Conservation (phyloP, 345 rosid genomes). For the Salix purpurea region DNA sequence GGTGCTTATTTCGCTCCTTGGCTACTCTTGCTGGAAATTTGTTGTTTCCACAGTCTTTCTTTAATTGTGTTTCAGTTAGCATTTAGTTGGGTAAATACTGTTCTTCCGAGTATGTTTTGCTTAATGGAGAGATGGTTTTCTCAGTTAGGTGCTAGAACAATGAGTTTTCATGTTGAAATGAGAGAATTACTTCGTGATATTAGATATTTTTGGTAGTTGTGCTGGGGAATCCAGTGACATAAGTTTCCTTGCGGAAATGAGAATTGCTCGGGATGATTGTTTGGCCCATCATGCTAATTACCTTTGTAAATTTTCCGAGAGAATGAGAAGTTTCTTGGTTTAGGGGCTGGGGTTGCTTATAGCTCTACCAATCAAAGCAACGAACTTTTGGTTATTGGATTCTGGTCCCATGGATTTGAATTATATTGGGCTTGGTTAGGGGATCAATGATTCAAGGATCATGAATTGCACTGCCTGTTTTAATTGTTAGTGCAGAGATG, state of each 20-base stretch:
- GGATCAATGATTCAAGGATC: not conserved
- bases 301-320: not conserved
- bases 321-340: not conserved
- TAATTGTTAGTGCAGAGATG: not conserved
- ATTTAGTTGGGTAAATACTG: not conserved
- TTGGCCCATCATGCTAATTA: not conserved
- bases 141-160: not conserved
- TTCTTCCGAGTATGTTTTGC: not conserved
- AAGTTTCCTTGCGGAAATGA: not conserved
- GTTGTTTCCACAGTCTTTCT: not conserved
- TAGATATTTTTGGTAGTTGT: not conserved
- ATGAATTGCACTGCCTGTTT: not conserved
- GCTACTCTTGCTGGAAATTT: not conserved
- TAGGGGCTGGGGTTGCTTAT: not conserved
- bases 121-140: not conserved
- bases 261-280: not conserved
- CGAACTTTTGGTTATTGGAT: not conserved
- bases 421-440: not conserved
- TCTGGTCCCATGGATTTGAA: not conserved
- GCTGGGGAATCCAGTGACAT: not conserved
- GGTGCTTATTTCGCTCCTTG: conserved; percentile 28
- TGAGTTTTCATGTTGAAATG: not conserved
- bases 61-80: not conserved
- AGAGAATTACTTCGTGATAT: not conserved
- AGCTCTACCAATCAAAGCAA: not conserved